Base-by-base conservation (phyloP, 768 basidiomycete species). In the Strobilomyces dryophilus region DNA sequence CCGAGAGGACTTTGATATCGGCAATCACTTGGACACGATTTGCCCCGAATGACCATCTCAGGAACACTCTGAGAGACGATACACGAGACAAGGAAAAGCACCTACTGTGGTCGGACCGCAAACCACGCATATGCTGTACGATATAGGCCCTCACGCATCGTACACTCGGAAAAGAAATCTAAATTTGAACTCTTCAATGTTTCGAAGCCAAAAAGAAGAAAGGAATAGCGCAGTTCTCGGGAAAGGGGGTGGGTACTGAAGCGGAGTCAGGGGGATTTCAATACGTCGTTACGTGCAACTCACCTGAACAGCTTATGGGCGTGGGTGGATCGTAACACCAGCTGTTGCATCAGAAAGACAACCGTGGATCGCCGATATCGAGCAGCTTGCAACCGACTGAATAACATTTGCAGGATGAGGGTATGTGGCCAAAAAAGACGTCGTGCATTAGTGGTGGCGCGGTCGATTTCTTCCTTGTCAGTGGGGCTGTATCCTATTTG, bases 31-130 rank as follows among this genome's bases (percentile, higher is more conserved):
- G 94, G 6, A 92, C 83, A 3, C 92, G 85, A 68, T 92, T 92
- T 24, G 91, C 89, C n/a, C 95, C 97, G 66, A 85, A 97, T 5
- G 95, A 87, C 95, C 95, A 98, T 61, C 95, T 98, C 61, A 1
- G 15, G 12, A 37, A 34, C 18, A 32, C 26, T n/a, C 24, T 49
- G 27, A 57, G 37, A 41, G 46, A 34, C 40, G 24, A 47, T 44
- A 36, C 17, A 31, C 27, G 26, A 46, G 26, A 31, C 4, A 44
- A 8, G 35, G 20, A n/a, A 40, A 47, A 31, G 35, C 41, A 62
- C 91, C 70, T 68, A 97, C 95, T 93, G 92, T 9, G 94, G 88
- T n/a, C 88, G 80, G 45, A 87, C 81, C n/a, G 87, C 74, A 71
- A 98, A 99, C 97, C 95, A 98, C 4, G 85, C 80, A 60, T 92